phyloP scores from a whole-genome alignment of 2,329 filamentous ascomycete species.

The Paraconiothyrium sp. region DNA sequence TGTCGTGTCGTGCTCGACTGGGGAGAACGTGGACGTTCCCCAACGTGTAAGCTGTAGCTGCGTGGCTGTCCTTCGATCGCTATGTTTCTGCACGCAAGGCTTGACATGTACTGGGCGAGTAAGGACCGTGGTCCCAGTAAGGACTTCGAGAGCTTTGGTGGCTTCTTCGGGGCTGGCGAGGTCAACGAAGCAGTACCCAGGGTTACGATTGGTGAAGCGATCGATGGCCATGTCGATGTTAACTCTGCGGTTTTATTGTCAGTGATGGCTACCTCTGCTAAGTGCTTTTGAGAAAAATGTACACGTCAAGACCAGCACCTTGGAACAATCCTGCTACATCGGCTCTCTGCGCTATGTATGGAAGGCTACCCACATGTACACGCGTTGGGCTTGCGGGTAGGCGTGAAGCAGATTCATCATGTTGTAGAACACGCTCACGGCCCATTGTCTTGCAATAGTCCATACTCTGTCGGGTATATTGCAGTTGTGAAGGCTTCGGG shows the following conservation, averaged over 20 bases:
- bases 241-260: slow-evolving; percentile 38
- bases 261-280: neutral
- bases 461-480: neutral
- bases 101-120: slow-evolving; percentile 71
- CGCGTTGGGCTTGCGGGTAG: neutral
- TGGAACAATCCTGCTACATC: slow-evolving; percentile 17
- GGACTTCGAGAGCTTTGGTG: slow-evolving; percentile 63
- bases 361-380: slow-evolving; percentile 13
- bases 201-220: slow-evolving; percentile 73
- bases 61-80: neutral
- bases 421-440: neutral
- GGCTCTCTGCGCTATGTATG: slow-evolving; percentile 4
- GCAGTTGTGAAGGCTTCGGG: no score
- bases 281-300: neutral
- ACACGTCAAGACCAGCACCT: neutral
- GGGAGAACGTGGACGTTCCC: neutral
- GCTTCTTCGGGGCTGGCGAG: slow-evolving; percentile 67
- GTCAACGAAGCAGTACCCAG: slow-evolving; percentile 79
- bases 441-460: neutral
- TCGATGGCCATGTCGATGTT: slow-evolving; percentile 75
- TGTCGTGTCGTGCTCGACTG: no score
- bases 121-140: slow-evolving; percentile 65
- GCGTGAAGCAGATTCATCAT: neutral
- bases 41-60: slow-evolving; percentile 5
- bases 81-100: slow-evolving; percentile 27